Base-by-base conservation (phyloP, 1,284 basidiomycete genomes). In the Apiotrichum veenhuisii region DNA sequence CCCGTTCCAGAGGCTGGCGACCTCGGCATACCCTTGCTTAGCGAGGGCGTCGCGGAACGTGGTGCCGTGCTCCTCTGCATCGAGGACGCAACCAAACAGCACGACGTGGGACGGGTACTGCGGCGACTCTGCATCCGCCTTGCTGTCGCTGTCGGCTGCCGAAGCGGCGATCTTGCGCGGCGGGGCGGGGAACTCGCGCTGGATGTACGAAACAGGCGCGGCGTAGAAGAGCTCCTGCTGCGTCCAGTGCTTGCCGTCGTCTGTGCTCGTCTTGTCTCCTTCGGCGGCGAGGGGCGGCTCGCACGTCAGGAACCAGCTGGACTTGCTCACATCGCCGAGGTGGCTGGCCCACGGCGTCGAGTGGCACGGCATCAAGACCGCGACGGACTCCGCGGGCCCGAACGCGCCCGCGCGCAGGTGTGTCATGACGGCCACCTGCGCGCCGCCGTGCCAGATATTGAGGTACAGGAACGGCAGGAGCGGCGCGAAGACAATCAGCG, bases 271-370 rank as follows among this genome's bases (percentile, higher is more conserved):
- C n/a, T n/a, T n/a, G n/a, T n/a, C n/a, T 50, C 17, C 8, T 2
- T 30, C 17, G 12, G 14, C 23, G 26, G 1, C 75, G 1, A 93
- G 73, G 0, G 93, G 93, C 2, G 94, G 94, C 68, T 96, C 93
- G 68, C 94, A 98, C 4, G 89, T 88, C 27, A 97, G 70, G 44
- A 88, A 85, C 91, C 93, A 97, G 8, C 8, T 9, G 7, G 11
- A 4, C 61, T 81, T 80, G 12, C 87, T 79, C 40, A 85, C 80
- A 15, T 80, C 76, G 33, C 84, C 79, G 70, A 98, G 75, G 74
- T 93, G 88, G 5, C 91, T 87, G 68, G 92, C 88, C 81, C 92
- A 95, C 3, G 95, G 95, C 0, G 89, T 92, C n/a, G 92, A 96
- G 77, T 99, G 96, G 65, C 96, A 99, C 3, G 96, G 96, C 89